Base-by-base conservation (phyloP, 2,329 filamentous ascomycete species). In the Ceratocystis huliohia region DNA sequence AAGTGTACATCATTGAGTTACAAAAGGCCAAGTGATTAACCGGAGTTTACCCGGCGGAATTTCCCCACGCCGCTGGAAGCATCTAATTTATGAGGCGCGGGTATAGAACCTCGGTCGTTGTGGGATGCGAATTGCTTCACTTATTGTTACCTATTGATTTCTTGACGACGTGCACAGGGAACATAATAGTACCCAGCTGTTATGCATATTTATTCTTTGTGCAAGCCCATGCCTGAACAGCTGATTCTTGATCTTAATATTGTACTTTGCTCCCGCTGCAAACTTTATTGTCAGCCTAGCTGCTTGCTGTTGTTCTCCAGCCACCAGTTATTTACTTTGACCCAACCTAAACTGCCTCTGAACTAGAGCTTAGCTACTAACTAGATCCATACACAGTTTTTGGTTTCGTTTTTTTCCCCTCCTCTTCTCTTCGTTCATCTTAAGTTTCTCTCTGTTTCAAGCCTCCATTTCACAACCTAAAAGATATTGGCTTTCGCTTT, bases 181-280 rank as follows among this genome's bases (percentile, higher is more conserved):
- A 59, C 56, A 37, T n/a, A 59, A 59, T 59, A 59, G n/a, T 17
- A 37, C 4, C 6, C 5, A 15, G 28, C n/a, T 30, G 56, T 37
- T 59, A 37, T 59, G 28, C 56, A 59, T 59, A 17, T 8, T 37
- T 59, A 37, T 59, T 59, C 56, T 33, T 59, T 59, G 56, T 59
- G 28, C 56, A 59, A 15, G 8, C 48, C 48, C 25, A 25, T 15
- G 48, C 22, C 53, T 59, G 13, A 59, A 59, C 56, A 20, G 25
- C 56, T n/a, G 56, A 59, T 59, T 59, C 56, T 37, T 15, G n/a
- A 7, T 17, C 28, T 4, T 15, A 37, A 37, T 28, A n/a, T 30
- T 30, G 50, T 30, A 20, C 50, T 57, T 57, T 33, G 7, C 33
- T 57, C 15, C 33, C 28, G 22, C 48, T 10, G 3, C 48, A 25